phyloP scores from a whole-genome alignment of 305 asterid genomes.

The Petunia hybrid region DNA sequence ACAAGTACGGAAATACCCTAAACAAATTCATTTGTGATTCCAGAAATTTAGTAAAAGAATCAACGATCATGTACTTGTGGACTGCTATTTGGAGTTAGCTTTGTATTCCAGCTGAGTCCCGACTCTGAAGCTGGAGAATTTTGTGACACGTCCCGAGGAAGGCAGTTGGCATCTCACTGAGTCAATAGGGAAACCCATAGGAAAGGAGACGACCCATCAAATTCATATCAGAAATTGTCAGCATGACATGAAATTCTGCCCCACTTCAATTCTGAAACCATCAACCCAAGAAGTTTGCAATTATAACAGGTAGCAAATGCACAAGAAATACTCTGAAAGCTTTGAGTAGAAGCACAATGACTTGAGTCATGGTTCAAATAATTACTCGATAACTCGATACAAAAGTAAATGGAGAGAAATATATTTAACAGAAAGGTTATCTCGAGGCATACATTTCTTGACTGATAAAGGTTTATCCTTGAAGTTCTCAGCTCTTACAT shows the following conservation, averaged over 20 bases:
- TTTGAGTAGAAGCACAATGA: background rate
- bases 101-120: too few relatives aligned
- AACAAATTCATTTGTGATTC: too few relatives aligned
- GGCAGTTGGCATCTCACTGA: background rate
- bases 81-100: too few relatives aligned
- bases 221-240: background rate
- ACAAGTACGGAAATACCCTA: too few relatives aligned
- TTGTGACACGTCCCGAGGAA: background rate
- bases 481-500: constrained; percentile 8
- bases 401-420: constrained; percentile 8
- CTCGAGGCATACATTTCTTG: background rate
- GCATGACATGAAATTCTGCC: background rate
- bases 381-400: background rate
- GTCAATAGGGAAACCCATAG: background rate
- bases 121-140: background rate
- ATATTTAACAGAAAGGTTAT: background rate
- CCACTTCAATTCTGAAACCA: background rate
- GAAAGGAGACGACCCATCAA: background rate
- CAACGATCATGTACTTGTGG: too few relatives aligned
- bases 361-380: background rate
- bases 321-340: background rate
- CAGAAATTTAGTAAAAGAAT: too few relatives aligned
- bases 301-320: background rate
- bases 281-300: background rate
- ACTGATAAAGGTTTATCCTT: background rate